Evolutionary conservation across 768 basidiomycete genomes (phyloP), one percentile per base, ranked within the genome.

Genomic region (Leucocoprinus leucothites): DNA sequence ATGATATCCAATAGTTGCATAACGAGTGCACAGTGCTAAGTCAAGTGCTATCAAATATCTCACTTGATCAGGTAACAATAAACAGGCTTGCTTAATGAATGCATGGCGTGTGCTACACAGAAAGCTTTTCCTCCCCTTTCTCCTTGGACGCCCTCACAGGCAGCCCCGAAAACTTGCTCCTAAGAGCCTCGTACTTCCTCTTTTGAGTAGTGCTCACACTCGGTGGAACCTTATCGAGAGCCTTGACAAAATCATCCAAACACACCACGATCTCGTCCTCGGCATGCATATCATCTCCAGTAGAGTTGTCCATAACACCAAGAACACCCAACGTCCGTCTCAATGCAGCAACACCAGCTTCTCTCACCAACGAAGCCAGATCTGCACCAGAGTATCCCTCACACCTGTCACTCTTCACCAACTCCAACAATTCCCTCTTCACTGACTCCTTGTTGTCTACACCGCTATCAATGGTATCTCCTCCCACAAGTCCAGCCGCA

Each of bases 341-440:
- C 54, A 98, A 71, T 0, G 94, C 92, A n/a, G 79, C 71, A 1
- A 96, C 93, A 2, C 91, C 94, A 0, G 94, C 92, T 69, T 97
- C 94, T 38, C 94, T 75, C 9, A 95, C 89, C 24, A 96, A 71
- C 2, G 92, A 84, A 1, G 94, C 91, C 4, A 97, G 74, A 71
- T 98, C 94, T 0, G 94, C 94, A 7, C 94, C 94, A 61, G 89
- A 94, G 67, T 91, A 95, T 11, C 93, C 94, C 34, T 94, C 92
- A 60, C 91, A 91, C 26, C 72, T 67, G 18, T 80, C 79, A 25
- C 41, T 35, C 43, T 72, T 68, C 9, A 89, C 79, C 26, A 94
- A 69, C 58, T 68, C 79, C 55, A 74, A 63, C 8, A n/a, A 67
- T 51, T 56, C 60, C 46, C 60, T 61, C 11, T 68, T 67, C 36